Percentiles rank a stretch among this genome's conserved stretches.
These are phyloP conservation scores for Nicotiana sylvestris DNA, from an alignment of 257 asterid species.

Conservation along the genomic window DNA sequence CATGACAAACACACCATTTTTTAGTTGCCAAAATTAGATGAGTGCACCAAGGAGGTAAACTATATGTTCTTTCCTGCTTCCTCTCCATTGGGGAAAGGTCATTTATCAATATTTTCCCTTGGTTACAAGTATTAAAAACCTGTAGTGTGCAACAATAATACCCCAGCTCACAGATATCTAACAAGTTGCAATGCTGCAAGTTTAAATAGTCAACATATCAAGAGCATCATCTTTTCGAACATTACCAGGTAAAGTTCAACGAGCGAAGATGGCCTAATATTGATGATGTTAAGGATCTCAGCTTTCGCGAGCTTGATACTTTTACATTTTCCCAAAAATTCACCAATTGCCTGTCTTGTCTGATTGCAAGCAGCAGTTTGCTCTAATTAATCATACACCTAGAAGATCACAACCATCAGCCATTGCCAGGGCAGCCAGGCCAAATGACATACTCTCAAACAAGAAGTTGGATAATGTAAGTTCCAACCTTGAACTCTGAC, in stretches of 20 bases:
- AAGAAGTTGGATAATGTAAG: background rate
- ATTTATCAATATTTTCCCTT: background rate
- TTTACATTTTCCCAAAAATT: conserved; percentile 42
- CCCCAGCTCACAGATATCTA: background rate
- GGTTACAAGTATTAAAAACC: background rate
- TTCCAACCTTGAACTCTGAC: conserved; percentile 70
- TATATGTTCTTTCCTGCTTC: background rate
- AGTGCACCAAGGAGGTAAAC: background rate
- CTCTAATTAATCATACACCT: conserved; percentile 76
- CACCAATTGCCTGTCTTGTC: conserved; percentile 40
- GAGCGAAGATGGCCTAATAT: conserved; percentile 52
- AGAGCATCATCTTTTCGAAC: background rate
- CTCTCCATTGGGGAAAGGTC: background rate
- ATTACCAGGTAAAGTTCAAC: conserved; percentile 63
- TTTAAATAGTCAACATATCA: background rate
- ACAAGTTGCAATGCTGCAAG: background rate
- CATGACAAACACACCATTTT: background rate
- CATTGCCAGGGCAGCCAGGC: background rate
- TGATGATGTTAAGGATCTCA: conserved; percentile 64
- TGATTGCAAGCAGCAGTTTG: conserved; percentile 58
- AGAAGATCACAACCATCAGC: conserved; percentile 1
- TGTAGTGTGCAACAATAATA: background rate
- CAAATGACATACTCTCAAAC: background rate
- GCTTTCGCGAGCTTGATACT: conserved; percentile 54
- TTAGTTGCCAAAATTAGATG: background rate